Base-by-base conservation (phyloP, 2,329 filamentous ascomycete genomes). In the Botrytis aclada region DNA sequence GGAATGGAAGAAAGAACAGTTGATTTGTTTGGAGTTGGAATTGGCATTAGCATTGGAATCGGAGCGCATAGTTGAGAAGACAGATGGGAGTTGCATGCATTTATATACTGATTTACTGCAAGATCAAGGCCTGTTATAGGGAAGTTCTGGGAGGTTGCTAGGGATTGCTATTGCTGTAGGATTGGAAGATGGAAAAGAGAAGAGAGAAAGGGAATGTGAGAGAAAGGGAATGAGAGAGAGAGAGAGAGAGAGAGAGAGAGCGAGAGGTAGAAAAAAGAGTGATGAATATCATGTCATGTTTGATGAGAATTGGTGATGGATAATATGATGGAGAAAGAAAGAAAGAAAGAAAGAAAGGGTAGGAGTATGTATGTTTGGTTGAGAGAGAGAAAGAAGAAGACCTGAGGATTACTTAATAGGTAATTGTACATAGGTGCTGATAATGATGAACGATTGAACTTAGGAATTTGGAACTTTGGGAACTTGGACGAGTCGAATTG, bases 261-360 rank as follows among this genome's bases (percentile, higher is more conserved):
- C n/a, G n/a, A n/a, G 32, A 60, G 25, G n/a, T 2, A 22, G 29
- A 29, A 47, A 51, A 25, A 34, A 32, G 32, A 25, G 4, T 58
- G 65, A 58, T 69, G 45, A 69, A 29, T 69, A 20, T 41, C n/a
- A 69, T 69, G 51, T 58, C 22, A 58, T 58, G 47, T 43, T 41
- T 66, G 63, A 66, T 66, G 43, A 66, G 63, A 16, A 66, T 51
- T 37, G 32, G 29, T 37, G 43, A 66, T 66, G 63, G 43, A 10
- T 51, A 22, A 51, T 51, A n/a, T 14, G 63, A 63, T 32, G 8
- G 22, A 41, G 25, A 43, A 22, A 39, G 39, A 12, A 45, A n/a
- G 63, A n/a, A n/a, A n/a, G n/a, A n/a, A n/a, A 41, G 25, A 43
- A 22, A 39, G 39, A 12, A 45, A n/a, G 63, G 43, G 10, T 9